Evolutionary conservation across 805 yeast genomes (phyloP), one percentile per base, ranked within the genome.

Genomic region (Metschnikowia koreensis): DNA sequence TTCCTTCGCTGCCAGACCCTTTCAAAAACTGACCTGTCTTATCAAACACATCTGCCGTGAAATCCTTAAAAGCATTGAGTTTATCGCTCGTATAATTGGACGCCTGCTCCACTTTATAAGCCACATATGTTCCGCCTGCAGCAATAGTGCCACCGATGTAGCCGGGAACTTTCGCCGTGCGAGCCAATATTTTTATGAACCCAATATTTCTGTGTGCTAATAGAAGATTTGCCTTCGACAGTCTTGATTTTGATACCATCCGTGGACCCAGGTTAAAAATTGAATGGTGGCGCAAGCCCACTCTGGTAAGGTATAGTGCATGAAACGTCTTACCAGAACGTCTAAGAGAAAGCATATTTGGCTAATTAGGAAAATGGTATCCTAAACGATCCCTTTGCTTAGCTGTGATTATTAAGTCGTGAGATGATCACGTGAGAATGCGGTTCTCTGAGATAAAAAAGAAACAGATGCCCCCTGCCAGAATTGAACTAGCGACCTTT

Each of bases 61-160:
- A 66, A 50, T 86, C 97, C 49, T 81, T 81, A 27, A 86, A 73
- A 52, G 82, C 75, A 8, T 76, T 74, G 41, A 93, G 60, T 62
- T 82, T 82, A 54, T 87, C 96, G 49, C 76, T 76, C 0, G 97
- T 82, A 60, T 80, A 89, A 38, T 67, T 75, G 0, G 89, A 77
- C 1, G 96, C 96, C 67, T 93, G 96, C 48, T 91, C 96, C 9
- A 92, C 87, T 66, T 94, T 93, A 67, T 92, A 92, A 16, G 92
- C 90, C 45, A 93, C 84, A 65, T 91, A 94, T 2, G 96, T 86
- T 0, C 97, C 96, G 7, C 96, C 97, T 10, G 97, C 98, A 2
- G 96, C 97, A 36, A 91, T 69, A 0, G 96, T 91, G 7, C 96
- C 92, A 1, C 97, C 98, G 0, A 91, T 72, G 55, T 86, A 86